phyloP scores from a whole-genome alignment of 208 protist genomes.

The Phytomonas francai region DNA sequence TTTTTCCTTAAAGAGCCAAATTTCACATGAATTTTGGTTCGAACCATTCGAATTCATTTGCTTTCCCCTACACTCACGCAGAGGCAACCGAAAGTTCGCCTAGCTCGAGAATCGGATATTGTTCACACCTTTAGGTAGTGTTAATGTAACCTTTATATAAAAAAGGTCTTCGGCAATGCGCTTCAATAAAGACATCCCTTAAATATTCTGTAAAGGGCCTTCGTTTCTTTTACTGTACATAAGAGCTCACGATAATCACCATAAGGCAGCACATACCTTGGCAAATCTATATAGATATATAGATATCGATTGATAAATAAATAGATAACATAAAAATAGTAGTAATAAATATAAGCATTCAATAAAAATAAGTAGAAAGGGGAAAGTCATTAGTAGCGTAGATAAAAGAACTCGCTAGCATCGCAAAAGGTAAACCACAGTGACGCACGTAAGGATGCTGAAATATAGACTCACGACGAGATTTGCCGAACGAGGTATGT shows the following conservation, averaged over 20 bases:
- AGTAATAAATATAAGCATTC: slow-evolving; percentile 12
- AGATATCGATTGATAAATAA: slow-evolving; percentile 10
- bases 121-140: background rate
- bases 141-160: background rate
- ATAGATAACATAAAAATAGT: slow-evolving; percentile 14
- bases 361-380: slow-evolving; percentile 10
- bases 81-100: background rate
- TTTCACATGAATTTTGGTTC: background rate
- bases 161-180: background rate
- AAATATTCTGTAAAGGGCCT: background rate
- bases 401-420: slow-evolving; percentile 1
- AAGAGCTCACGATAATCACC: background rate
- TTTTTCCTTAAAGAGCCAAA: background rate
- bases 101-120: background rate
- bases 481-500: slow-evolving; percentile 22
- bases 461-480: slow-evolving; percentile 3
- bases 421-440: slow-evolving; percentile 4
- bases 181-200: background rate
- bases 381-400: slow-evolving; percentile 1
- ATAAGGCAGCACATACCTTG: background rate
- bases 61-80: background rate
- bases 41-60: background rate
- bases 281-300: slow-evolving; percentile 6
- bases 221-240: background rate
- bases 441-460: background rate